Conservation (phyloP, 306 rosid genomes). For the Glycyrrhiza uralensis region DNA sequence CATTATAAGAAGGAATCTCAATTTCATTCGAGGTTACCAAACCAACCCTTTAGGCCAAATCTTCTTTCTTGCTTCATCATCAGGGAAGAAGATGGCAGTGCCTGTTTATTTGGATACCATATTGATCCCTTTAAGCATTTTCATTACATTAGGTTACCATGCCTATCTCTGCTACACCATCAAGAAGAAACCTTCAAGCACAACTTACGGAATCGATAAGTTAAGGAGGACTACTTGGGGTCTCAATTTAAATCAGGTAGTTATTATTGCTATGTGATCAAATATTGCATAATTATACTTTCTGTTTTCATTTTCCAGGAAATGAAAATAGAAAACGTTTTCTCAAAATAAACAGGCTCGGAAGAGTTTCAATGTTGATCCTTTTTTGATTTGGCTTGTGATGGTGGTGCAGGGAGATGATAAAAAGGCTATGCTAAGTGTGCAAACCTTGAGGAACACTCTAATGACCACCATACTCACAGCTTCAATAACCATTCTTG, state of each 20-base stretch:
- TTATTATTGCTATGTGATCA: not conserved
- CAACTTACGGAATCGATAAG: slow-evolving; percentile 56
- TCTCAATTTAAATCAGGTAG: slow-evolving; percentile 47
- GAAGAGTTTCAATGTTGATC: not conserved
- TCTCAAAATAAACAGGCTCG: not conserved
- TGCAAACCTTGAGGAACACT: slow-evolving; percentile 79
- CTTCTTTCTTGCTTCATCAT: not conserved
- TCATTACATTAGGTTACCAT: slow-evolving; percentile 62
- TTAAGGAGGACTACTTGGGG: slow-evolving; percentile 56
- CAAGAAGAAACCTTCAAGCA: slow-evolving; percentile 57
- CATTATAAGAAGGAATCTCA: slow-evolving; percentile 26
- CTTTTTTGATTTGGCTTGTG: not conserved
- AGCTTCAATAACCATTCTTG: slow-evolving; percentile 55
- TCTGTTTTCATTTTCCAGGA: no score
- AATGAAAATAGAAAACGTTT: not conserved
- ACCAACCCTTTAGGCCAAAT: not conserved
- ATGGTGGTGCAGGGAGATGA: slow-evolving; percentile 45
- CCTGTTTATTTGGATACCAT: slow-evolving; percentile 54
- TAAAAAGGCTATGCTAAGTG: slow-evolving; percentile 51
- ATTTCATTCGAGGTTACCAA: not conserved
- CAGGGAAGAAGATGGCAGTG: slow-evolving; percentile 42
- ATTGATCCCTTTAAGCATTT: slow-evolving; percentile 57
- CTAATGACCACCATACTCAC: slow-evolving; percentile 55
- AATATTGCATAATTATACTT: no score
- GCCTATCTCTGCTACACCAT: slow-evolving; percentile 57